Conservation (phyloP, 1,284 basidiomycete species). For the Somion occarium region DNA sequence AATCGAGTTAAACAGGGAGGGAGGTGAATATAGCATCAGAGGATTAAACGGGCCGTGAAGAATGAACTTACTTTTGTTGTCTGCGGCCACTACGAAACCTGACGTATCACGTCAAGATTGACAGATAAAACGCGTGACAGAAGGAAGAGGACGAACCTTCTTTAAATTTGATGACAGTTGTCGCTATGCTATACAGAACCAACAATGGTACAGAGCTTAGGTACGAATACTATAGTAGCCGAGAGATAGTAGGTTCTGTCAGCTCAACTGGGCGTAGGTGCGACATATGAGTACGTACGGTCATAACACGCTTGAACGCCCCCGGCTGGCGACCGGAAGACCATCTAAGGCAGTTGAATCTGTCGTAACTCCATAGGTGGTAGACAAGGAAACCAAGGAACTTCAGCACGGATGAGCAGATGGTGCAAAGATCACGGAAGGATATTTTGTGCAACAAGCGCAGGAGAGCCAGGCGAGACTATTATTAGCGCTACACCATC, state of each 20-base stretch:
- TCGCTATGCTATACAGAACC: constrained; percentile 53
- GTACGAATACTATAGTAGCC: constrained; percentile 63
- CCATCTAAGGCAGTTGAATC: constrained; percentile 68
- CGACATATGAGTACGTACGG: constrained; percentile 41
- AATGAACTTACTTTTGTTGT: constrained; percentile 38
- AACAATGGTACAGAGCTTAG: constrained; percentile 59
- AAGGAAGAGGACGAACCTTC: constrained; percentile 47
- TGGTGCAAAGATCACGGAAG: not conserved
- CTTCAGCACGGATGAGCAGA: constrained; percentile 28
- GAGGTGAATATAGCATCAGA: not conserved
- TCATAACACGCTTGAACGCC: constrained; percentile 78
- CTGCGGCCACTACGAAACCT: constrained; percentile 39
- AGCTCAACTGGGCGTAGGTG: not conserved
- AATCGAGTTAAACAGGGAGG: no score
- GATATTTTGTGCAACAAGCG: not conserved
- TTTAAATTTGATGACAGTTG: constrained; percentile 59
- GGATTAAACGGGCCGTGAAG: not conserved
- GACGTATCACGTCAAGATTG: constrained; percentile 9
- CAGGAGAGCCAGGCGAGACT: not conserved
- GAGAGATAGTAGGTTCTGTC: not conserved
- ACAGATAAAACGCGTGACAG: no score
- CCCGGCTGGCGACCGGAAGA: constrained; percentile 65
- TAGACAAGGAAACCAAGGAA: constrained; percentile 60
- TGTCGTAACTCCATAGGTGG: constrained; percentile 73
- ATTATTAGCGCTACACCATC: not conserved